Evolutionary conservation across 2,329 filamentous ascomycete species (phyloP).

Genomic region (Colletotrichum sp.): DNA sequence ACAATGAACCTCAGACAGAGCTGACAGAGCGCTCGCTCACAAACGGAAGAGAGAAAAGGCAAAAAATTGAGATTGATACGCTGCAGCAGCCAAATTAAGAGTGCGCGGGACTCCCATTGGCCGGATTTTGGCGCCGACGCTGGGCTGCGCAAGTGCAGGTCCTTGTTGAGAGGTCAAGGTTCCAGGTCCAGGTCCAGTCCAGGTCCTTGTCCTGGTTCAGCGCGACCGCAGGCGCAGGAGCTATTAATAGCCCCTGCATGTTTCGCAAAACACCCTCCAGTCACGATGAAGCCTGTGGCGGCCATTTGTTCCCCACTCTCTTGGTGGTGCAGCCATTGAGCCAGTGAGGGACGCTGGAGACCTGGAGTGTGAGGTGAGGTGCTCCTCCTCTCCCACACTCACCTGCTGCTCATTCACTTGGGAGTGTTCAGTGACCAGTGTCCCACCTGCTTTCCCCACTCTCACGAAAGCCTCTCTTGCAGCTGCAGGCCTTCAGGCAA

Average conservation of each 20-base stretch:
- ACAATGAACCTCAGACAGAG: neutral
- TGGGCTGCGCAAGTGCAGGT: neutral
- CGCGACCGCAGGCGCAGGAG: slow-evolving; percentile 6
- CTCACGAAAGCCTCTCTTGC: neutral
- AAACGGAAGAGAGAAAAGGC: neutral
- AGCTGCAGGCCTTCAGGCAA: neutral
- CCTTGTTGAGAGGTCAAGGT: neutral
- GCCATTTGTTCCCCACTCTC: neutral
- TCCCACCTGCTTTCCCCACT: neutral
- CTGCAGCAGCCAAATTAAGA: slow-evolving; percentile 5
- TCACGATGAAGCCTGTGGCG: slow-evolving; percentile 16
- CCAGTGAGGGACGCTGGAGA: neutral
- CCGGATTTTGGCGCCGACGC: slow-evolving; percentile 12
- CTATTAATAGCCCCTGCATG: slow-evolving; percentile 21
- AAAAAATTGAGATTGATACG: neutral
- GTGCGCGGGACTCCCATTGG: slow-evolving; percentile 2
- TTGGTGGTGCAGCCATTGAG: neutral
- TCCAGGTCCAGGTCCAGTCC: neutral
- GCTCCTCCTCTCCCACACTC: neutral
- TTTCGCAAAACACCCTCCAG: slow-evolving; percentile 20
- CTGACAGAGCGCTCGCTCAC: neutral
- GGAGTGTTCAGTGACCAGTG: neutral
- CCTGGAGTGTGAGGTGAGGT: neutral
- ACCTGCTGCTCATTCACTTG: neutral
- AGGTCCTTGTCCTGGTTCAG: neutral